These are phyloP conservation scores for Podaxis sp. DNA, from an alignment of 768 basidiomycete genomes.

Conservation along the genomic window DNA sequence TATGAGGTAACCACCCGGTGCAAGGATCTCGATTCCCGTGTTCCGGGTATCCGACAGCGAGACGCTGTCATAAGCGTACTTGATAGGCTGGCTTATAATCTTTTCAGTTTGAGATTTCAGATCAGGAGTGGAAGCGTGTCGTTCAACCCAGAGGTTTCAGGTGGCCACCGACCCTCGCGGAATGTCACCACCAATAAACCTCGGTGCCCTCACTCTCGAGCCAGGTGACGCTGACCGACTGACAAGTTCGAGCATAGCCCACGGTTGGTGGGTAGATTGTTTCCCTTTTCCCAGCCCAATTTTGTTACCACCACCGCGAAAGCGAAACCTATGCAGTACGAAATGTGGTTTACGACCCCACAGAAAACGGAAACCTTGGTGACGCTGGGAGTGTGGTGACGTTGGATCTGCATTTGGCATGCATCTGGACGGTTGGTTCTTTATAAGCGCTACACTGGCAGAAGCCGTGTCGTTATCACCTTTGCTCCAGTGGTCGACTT, in stretches of 20 bases:
- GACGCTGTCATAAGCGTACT: conserved; percentile 28
- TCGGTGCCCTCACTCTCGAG: background rate
- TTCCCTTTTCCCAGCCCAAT: background rate
- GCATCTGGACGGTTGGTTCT: background rate
- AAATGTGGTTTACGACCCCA: background rate
- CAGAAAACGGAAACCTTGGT: background rate
- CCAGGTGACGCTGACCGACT: background rate
- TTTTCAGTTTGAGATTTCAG: conserved; percentile 25
- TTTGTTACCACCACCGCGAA: background rate
- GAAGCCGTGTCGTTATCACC: background rate
- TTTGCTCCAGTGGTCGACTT: background rate
- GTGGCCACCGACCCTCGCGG: conserved; percentile 6
- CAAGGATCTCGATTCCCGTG: conserved; percentile 25
- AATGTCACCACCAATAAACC: background rate
- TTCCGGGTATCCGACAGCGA: conserved; percentile 23
- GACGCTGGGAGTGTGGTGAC: too few relatives aligned
- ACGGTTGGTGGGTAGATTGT: background rate
- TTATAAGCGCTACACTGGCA: background rate
- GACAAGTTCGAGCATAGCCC: background rate
- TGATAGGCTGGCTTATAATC: conserved; percentile 24
- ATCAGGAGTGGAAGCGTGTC: conserved; percentile 16
- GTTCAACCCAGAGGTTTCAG: conserved; percentile 38
- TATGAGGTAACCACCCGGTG: conserved; percentile 32
- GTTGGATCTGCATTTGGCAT: background rate
- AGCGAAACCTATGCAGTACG: background rate